Percentiles rank a stretch among this genome's conserved stretches.
Evolutionary conservation across 306 rosid species (phyloP).

Genomic region (Begonia loranthoides): DNA sequence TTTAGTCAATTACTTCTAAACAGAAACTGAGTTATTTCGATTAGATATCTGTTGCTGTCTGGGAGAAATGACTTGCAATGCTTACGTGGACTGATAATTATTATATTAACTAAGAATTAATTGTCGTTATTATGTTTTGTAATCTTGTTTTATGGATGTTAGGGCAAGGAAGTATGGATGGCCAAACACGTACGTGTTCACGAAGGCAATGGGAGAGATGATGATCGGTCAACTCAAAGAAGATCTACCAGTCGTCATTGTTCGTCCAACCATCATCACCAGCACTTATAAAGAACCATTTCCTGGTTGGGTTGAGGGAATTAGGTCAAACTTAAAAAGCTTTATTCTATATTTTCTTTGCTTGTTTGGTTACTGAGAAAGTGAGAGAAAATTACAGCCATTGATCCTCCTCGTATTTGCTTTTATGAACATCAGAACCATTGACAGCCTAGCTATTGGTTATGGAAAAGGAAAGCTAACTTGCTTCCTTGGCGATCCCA

Average conservation of each 20-base stretch:
- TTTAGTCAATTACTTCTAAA: too few relatives aligned
- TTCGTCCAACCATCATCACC: slow-evolving; percentile 64
- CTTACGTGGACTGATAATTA: too few relatives aligned
- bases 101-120: too few relatives aligned
- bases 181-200: slow-evolving; percentile 82
- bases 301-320: slow-evolving; percentile 76
- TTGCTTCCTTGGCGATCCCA: slow-evolving; percentile 37
- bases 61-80: too few relatives aligned
- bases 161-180: slow-evolving; percentile 72
- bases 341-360: not conserved
- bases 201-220: slow-evolving; percentile 88
- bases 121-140: too few relatives aligned
- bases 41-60: too few relatives aligned
- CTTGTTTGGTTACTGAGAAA: slow-evolving; percentile 8
- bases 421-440: slow-evolving; percentile 37
- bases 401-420: not conserved
- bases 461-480: slow-evolving; percentile 67
- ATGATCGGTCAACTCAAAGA: slow-evolving; percentile 27
- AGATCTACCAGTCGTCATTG: slow-evolving; percentile 22
- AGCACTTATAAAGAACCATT: slow-evolving; percentile 77
- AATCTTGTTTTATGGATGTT: not conserved
- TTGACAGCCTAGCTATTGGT: slow-evolving; percentile 53
- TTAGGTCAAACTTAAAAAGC: slow-evolving; percentile 25
- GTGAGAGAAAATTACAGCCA: not conserved
- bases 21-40: too few relatives aligned